Evolutionary conservation across 1,139 yeast species (phyloP).

Genomic region (Blastobotrys raffinosifermentans): DNA sequence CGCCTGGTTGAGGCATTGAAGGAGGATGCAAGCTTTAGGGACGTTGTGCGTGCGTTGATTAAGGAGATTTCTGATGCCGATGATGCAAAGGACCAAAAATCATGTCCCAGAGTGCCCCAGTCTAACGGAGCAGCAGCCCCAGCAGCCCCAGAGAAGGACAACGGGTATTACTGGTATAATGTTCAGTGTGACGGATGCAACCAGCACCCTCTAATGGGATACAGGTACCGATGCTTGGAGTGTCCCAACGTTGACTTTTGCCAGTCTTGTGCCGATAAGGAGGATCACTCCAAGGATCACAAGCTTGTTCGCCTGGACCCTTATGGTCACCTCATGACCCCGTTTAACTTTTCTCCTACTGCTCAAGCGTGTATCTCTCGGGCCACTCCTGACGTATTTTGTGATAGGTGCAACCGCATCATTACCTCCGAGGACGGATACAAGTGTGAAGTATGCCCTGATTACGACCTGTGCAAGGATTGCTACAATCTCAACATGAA

Average conservation of each 20-base stretch:
- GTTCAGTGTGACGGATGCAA: conserved; percentile 17
- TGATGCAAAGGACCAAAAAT: too few relatives aligned
- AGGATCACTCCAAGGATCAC: too few relatives aligned
- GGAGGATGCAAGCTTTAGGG: too few relatives aligned
- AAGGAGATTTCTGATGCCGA: too few relatives aligned
- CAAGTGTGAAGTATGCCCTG: conserved; percentile 46
- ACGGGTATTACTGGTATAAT: background rate
- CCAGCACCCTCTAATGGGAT: conserved; percentile 11
- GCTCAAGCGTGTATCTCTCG: background rate
- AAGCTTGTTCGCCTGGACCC: conserved; percentile 5
- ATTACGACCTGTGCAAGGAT: conserved; percentile 47
- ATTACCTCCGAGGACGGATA: conserved; percentile 38
- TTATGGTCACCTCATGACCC: conserved; percentile 11
- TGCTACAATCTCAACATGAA: conserved; percentile 51
- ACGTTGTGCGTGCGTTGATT: too few relatives aligned
- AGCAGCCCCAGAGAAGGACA: background rate
- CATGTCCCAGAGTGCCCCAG: too few relatives aligned
- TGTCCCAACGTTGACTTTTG: conserved; percentile 52
- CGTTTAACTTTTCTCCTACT: background rate
- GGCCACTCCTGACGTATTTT: too few relatives aligned
- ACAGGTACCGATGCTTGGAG: conserved; percentile 44
- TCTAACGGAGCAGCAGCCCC: too few relatives aligned
- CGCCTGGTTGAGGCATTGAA: too few relatives aligned
- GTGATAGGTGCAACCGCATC: conserved; percentile 23
- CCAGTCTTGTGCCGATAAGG: conserved; percentile 35